Percentiles rank a stretch among this genome's conserved stretches.
These are phyloP conservation scores for Yamadazyma atmosphaerica DNA, from an alignment of 1,139 yeast species.

Conservation along the genomic window DNA sequence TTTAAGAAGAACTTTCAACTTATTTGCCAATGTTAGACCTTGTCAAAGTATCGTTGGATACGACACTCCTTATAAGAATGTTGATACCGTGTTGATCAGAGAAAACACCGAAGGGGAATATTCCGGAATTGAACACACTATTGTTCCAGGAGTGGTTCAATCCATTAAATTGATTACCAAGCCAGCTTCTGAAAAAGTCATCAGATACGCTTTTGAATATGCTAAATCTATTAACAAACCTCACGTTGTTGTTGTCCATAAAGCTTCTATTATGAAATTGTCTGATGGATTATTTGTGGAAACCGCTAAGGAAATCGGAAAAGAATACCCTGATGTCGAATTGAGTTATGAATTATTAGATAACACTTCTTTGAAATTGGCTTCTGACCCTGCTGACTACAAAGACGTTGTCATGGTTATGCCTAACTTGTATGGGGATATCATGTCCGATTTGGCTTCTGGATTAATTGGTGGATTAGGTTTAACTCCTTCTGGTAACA, in stretches of 20 bases:
- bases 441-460: conserved; percentile 94
- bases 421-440: conserved; percentile 99
- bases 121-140: conserved; percentile 97
- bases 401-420: conserved; percentile 87
- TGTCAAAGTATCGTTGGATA: conserved; percentile 92
- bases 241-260: conserved; percentile 92
- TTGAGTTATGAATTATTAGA: conserved; percentile 87
- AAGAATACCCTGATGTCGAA: conserved; percentile 89
- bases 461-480: conserved; percentile 99
- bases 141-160: conserved; percentile 98
- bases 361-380: conserved; percentile 89
- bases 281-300: conserved; percentile 96
- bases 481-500: conserved; percentile 97
- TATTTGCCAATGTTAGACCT: conserved; percentile 97
- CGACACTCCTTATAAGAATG: conserved; percentile 92
- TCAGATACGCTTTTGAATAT: conserved; percentile 95
- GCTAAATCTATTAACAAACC: conserved; percentile 88
- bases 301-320: conserved; percentile 84
- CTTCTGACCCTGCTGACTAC: conserved; percentile 85
- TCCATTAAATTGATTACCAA: conserved; percentile 95
- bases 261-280: conserved; percentile 97
- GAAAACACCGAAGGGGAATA: conserved; percentile 99
- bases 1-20: conserved; percentile 92
- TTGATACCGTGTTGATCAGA: conserved; percentile 93
- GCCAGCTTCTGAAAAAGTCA: conserved; percentile 94